A percentile compares a stretch with the other conserved stretches of the same genome.
Evolutionary conservation across 805 yeast species (phyloP).

Genomic region (Nakazawaea wyomingensis): DNA sequence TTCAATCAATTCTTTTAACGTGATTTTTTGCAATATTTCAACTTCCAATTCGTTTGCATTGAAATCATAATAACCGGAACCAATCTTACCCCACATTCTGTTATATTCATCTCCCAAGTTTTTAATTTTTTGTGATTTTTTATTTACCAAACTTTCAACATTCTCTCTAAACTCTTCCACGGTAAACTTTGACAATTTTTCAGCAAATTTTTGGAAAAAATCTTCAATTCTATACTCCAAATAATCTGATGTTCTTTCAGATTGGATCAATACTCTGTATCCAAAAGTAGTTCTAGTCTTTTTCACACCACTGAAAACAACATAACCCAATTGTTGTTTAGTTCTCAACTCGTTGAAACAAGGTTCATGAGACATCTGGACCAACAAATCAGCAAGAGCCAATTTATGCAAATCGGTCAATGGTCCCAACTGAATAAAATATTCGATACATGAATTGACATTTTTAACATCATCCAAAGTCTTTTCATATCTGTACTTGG

Average conservation of each 20-base stretch:
- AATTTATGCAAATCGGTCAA: slow-evolving; percentile 37
- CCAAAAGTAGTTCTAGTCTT: slow-evolving; percentile 70
- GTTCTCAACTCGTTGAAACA: slow-evolving; percentile 88
- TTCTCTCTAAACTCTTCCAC: slow-evolving; percentile 65
- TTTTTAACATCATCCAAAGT: slow-evolving; percentile 60
- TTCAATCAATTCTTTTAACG: slow-evolving; percentile 51
- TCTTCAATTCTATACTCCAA: slow-evolving; percentile 71
- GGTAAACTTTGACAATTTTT: slow-evolving; percentile 42
- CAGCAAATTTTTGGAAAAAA: slow-evolving; percentile 48
- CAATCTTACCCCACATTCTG: slow-evolving; percentile 62
- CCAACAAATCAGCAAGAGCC: slow-evolving; percentile 56
- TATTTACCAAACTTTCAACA: slow-evolving; percentile 60
- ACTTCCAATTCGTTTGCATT: slow-evolving; percentile 53
- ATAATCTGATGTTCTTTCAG: slow-evolving; percentile 71
- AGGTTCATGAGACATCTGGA: slow-evolving; percentile 78
- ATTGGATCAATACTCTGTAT: slow-evolving; percentile 71
- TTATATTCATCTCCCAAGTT: slow-evolving; percentile 73
- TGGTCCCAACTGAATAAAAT: slow-evolving; percentile 63
- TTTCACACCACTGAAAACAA: slow-evolving; percentile 76
- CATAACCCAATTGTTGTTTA: slow-evolving; percentile 91
- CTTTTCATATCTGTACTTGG: slow-evolving; percentile 41
- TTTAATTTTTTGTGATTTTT: slow-evolving; percentile 66
- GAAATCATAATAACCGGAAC: slow-evolving; percentile 78
- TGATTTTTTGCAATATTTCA: slow-evolving; percentile 43
- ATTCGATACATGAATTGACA: slow-evolving; percentile 79